These are phyloP conservation scores for Lactarius vividus DNA, from an alignment of 768 basidiomycete species.

Conservation along the genomic window DNA sequence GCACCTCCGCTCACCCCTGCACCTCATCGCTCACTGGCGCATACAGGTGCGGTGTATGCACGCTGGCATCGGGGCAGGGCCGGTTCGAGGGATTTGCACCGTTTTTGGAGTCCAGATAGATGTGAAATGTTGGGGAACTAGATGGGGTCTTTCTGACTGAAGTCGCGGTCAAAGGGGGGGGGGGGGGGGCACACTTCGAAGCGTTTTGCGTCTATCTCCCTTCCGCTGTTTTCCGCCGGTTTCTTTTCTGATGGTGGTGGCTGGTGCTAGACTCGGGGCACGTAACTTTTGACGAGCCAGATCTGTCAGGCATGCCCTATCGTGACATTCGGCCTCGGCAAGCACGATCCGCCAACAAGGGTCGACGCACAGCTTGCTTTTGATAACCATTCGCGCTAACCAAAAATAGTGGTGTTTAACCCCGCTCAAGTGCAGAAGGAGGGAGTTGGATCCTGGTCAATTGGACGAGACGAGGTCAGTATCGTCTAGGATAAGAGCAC, in stretches of 20 bases:
- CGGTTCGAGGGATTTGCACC: too few species aligned
- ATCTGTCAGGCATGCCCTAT: constrained; percentile 3
- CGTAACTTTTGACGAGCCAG: constrained; percentile 39
- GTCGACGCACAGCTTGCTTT: constrained; percentile 52
- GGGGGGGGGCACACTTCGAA: too few species aligned
- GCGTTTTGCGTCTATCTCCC: constrained; percentile 32
- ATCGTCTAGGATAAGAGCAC: constrained; percentile 40
- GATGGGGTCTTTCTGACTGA: constrained; percentile 14
- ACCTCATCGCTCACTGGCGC: too few species aligned
- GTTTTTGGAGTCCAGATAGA: constrained; percentile 44
- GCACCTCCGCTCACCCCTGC: too few species aligned
- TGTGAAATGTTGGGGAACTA: constrained; percentile 39
- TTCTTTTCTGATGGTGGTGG: not conserved
- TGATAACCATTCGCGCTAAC: constrained; percentile 32
- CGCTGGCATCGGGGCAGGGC: too few species aligned
- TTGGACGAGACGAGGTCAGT: constrained; percentile 33
- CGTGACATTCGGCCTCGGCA: constrained; percentile 48
- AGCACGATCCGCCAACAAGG: constrained; percentile 56
- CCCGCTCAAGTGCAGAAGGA: constrained; percentile 36
- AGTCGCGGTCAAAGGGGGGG: constrained; percentile 28
- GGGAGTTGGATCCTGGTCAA: constrained; percentile 34
- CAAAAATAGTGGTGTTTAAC: constrained; percentile 38
- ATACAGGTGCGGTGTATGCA: too few species aligned
- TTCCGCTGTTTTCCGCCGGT: not conserved
- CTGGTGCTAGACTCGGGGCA: constrained; percentile 48